Evolutionary conservation across 148 eudicot species (phyloP), one percentile per base, ranked within the genome.

Genomic region (Limonium bicolor): DNA sequence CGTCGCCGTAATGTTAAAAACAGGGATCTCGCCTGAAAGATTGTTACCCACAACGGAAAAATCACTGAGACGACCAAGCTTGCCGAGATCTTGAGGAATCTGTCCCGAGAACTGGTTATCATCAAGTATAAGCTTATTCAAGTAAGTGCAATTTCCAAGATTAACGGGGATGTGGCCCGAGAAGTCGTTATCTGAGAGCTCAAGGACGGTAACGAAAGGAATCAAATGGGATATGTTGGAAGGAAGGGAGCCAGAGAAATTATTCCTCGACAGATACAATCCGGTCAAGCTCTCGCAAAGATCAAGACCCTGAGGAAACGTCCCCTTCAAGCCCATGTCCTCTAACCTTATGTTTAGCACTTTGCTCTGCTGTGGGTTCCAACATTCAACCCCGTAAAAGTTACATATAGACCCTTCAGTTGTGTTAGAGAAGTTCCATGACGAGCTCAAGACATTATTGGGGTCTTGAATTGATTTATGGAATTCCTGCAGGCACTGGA

Each of bases 401-500:
- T 26, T 24, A 37, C 55, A 51, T 10, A 51, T 51, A 22, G 50
- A 46, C 16, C 50, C 50, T 26, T 46, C 50, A 16, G 50, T 46
- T 17, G 4, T 46, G 19, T 46, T 28, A 14, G 20, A 14, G 16
- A 46, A 46, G 28, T 46, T 21, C 50, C 50, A 46, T n/a, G 20
- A 10, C 6, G 6, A 30, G 6, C 9, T 35, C 12, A 35, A 35
- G n/a, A n/a, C n/a, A n/a, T n/a, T n/a, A 12, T 17, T 4, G 13
- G 51, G 51, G 22, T 47, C 51, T 47, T 47, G 11, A 26, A 47
- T 8, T 6, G 51, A 47, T 13, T 47, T 37, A 19, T 20, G 9
- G 2, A 47, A 19, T 7, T 24, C 30, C 33, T 29, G 17, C 38
- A 47, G 31, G 37, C 38, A 47, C 29, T 30, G 14, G 10, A 47